Evolutionary conservation across 163 green algal species (phyloP).

Genomic region (Prototheca wickerhamii): DNA sequence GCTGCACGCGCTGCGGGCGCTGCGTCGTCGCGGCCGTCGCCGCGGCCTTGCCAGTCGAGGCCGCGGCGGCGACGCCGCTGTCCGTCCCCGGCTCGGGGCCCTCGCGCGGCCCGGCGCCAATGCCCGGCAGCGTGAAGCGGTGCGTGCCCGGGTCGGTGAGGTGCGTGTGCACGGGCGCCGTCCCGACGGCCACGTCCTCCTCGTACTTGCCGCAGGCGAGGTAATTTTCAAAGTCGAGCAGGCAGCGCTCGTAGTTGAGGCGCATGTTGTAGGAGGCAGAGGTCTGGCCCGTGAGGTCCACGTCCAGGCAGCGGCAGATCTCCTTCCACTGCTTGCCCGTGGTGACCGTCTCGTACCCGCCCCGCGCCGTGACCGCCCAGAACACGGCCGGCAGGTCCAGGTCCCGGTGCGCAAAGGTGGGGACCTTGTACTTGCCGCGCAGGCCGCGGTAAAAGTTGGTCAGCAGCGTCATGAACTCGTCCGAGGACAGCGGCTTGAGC

Average conservation of each 20-base stretch:
- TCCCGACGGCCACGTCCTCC: conserved; percentile 26
- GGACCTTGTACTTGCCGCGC: conserved; percentile 53
- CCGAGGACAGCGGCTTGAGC: conserved; percentile 24
- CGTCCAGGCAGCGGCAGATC: conserved; percentile 34
- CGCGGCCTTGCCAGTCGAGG: too few species aligned
- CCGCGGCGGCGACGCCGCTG: background rate
- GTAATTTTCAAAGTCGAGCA: conserved; percentile 64
- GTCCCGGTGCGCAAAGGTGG: conserved; percentile 52
- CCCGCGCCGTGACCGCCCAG: conserved; percentile 47
- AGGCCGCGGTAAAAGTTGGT: conserved; percentile 42
- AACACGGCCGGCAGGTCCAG: conserved; percentile 52
- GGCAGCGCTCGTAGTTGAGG: conserved; percentile 62
- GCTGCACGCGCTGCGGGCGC: background rate
- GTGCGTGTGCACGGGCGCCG: conserved; percentile 19
- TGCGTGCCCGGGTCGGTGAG: conserved; percentile 18
- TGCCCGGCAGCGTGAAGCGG: conserved; percentile 23
- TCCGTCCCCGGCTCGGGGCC: background rate
- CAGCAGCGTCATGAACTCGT: conserved; percentile 32
- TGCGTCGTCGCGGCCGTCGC: too few species aligned
- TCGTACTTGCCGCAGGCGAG: conserved; percentile 38
- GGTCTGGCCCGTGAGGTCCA: conserved; percentile 59
- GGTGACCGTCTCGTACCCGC: conserved; percentile 53
- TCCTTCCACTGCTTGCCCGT: conserved; percentile 55
- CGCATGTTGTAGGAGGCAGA: conserved; percentile 63
- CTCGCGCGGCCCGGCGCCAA: background rate